Evolutionary conservation across 768 basidiomycete genomes (phyloP).

Genomic region (Amanita jacksonii): DNA sequence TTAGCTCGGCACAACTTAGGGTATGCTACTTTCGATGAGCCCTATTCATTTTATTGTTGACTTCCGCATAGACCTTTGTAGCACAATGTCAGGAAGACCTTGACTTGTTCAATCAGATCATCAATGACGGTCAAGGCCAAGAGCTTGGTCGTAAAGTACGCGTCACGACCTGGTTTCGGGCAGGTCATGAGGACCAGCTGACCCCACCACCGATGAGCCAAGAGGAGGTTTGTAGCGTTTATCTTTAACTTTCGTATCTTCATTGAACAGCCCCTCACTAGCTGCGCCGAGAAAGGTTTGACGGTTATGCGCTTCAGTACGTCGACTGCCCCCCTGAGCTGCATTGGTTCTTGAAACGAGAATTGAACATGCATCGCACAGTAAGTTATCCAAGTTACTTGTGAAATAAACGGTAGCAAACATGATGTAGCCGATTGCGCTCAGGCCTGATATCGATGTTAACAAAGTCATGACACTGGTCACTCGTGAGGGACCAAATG

Average conservation of each 20-base stretch:
- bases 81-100: constrained; percentile 80
- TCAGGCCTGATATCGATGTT: constrained; percentile 43
- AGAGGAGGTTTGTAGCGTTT: constrained; percentile 41
- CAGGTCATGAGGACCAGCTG: constrained; percentile 26
- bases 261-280: constrained; percentile 18
- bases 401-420: neutral
- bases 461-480: constrained; percentile 51
- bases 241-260: neutral
- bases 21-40: constrained; percentile 29
- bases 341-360: constrained; percentile 55
- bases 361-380: constrained; percentile 60
- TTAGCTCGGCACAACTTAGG: constrained; percentile 49
- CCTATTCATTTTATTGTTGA: neutral
- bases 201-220: constrained; percentile 43
- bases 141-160: constrained; percentile 38
- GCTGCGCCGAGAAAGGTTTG: constrained; percentile 58
- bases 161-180: constrained; percentile 63
- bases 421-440: constrained; percentile 46
- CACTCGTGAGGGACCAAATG: constrained; percentile 30
- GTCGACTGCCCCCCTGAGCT: constrained; percentile 71
- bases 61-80: constrained; percentile 61
- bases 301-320: constrained; percentile 77
- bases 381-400: constrained; percentile 32
- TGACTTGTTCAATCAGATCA: constrained; percentile 50
- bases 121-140: constrained; percentile 52